Percentiles rank a stretch among this genome's conserved stretches.
phyloP scores from a whole-genome alignment of 352 stramenopile species.

The Pythium plurisporium region DNA sequence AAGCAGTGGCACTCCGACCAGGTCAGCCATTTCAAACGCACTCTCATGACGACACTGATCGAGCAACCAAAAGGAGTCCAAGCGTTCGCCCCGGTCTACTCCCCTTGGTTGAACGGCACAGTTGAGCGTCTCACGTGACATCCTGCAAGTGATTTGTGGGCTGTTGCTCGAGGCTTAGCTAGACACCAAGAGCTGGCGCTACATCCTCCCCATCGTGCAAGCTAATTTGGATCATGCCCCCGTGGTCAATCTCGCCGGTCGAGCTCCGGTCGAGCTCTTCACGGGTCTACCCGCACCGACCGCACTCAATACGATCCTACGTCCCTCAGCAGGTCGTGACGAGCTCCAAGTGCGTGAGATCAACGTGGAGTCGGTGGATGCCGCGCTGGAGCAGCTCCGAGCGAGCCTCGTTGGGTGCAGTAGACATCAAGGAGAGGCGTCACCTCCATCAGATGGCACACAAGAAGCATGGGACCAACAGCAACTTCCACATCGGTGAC shows the following conservation, averaged over 20 bases:
- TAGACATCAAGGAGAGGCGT: not conserved
- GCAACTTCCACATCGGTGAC: conserved; percentile 20
- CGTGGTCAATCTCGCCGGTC: conserved; percentile 3
- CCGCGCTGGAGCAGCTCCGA: not conserved
- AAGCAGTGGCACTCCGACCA: conserved; percentile 18
- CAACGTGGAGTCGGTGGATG: not conserved
- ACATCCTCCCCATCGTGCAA: conserved; percentile 11
- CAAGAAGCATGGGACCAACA: not conserved
- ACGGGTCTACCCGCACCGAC: conserved; percentile 6
- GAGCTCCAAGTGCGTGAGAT: conserved; percentile 1
- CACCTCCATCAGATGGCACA: not conserved
- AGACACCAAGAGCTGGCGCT: conserved; percentile 4
- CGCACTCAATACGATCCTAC: not conserved
- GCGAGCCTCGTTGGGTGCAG: not conserved
- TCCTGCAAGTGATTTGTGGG: conserved; percentile 14
- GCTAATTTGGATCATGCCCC: conserved; percentile 12
- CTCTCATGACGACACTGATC: not conserved
- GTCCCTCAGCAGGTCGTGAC: not conserved
- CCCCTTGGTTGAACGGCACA: conserved; percentile 11
- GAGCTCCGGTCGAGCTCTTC: conserved; percentile 16
- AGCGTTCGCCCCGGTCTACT: conserved; percentile 12
- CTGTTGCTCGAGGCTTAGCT: conserved; percentile 2
- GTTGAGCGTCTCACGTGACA: conserved; percentile 15
- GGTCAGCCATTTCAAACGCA: conserved; percentile 17
- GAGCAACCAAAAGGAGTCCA: not conserved